Conservation (phyloP, 2,329 filamentous ascomycete species). For the Aspergillus terreus region DNA sequence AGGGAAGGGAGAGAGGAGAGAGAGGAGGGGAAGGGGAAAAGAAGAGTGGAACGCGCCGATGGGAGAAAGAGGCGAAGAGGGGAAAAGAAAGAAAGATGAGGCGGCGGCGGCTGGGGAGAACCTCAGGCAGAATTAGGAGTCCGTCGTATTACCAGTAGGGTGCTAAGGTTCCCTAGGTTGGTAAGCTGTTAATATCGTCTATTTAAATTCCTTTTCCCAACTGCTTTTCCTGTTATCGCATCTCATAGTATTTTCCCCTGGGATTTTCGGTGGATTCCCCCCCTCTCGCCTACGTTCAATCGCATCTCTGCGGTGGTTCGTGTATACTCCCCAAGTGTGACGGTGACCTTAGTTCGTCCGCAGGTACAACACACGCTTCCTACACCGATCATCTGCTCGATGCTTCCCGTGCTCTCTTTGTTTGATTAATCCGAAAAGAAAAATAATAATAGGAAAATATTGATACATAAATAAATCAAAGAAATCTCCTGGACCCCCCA, state of each 20-base stretch:
- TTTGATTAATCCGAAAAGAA: neutral
- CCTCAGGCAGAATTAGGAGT: neutral
- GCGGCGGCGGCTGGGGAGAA: slow-evolving; percentile 14
- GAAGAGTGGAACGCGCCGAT: slow-evolving; percentile 18
- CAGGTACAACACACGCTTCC: neutral
- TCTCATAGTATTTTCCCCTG: no score
- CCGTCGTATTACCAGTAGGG: neutral
- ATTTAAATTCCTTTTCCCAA: no score
- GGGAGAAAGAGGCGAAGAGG: slow-evolving; percentile 16
- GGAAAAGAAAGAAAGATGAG: slow-evolving; percentile 4
- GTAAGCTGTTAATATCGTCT: no score
- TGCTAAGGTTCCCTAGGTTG: no score
- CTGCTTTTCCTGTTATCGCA: no score
- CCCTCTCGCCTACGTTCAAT: no score
- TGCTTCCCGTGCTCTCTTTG: neutral
- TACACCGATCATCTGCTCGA: neutral
- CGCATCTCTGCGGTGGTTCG: neutral
- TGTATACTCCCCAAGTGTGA: neutral
- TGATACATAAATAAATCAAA: neutral
- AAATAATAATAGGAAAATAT: neutral
- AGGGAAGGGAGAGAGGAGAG: slow-evolving; percentile 17
- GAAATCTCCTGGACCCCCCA: neutral
- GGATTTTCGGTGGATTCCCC: no score
- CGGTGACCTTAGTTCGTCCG: neutral
- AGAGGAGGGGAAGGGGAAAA: slow-evolving; percentile 21